Evolutionary conservation across 805 yeast genomes (phyloP), one percentile per base, ranked within the genome.

Genomic region (Nakazawaea ernobii): DNA sequence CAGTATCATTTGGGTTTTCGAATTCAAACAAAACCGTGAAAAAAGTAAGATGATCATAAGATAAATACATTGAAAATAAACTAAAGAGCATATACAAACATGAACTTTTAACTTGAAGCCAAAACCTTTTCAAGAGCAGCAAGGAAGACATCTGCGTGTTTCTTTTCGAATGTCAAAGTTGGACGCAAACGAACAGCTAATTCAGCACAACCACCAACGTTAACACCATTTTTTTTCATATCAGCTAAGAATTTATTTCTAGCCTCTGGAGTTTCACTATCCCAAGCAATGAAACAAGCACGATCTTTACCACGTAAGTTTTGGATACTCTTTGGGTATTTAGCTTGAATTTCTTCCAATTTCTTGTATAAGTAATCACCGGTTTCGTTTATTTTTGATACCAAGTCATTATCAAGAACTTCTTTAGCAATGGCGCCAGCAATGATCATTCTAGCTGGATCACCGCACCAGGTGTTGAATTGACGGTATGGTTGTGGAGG

Each of bases 381-480:
- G 10, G 74, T 77, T 48, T 69, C 65, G 4, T 72, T 68, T 13
- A 80, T 74, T 40, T 71, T 70, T 20, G 63, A 66, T 36, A 78
- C 71, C 51, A 82, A 67, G 49, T 75, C 69, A 52, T 79, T 63
- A 53, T 75, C 71, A 26, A 59, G 53, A 43, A 82, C 67, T 54
- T 81, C 84, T 57, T 77, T 70, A 53, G 74, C 75, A 53, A 82
- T 82, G 50, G 81, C 68, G 54, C 74, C 74, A 35, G 86, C 86
- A 56, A 82, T 70, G 46, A 82, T 67, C 61, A 83, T 82, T 66
- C 78, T 79, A 13, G 86, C 75, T 52, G 87, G 85, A 61, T 82
- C 87, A 55, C 87, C 88, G 63, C 86, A 82, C 88, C 88, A 82
- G 50, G 88, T 82, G 73, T 82, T 82, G 69, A 82, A 82, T 60